These are phyloP conservation scores for Lasiodiplodia sp. DNA, from an alignment of 2,329 filamentous ascomycete species.

Conservation along the genomic window DNA sequence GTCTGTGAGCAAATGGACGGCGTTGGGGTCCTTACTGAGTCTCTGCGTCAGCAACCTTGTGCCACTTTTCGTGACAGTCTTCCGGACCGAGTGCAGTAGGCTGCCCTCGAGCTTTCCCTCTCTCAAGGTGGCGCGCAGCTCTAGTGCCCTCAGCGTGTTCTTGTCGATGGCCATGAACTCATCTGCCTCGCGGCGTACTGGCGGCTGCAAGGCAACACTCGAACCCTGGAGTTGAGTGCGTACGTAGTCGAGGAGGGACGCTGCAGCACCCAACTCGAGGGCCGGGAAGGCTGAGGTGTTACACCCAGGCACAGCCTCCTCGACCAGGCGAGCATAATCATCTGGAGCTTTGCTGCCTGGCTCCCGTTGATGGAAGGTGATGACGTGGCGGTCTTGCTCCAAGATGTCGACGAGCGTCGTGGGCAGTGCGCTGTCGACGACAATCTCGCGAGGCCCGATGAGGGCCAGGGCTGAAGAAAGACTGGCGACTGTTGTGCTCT, in stretches of 20 bases:
- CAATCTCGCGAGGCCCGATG: constrained; percentile 82
- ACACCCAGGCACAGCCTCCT: constrained; percentile 23
- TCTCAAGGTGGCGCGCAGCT: constrained; percentile 84
- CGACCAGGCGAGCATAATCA: constrained; percentile 33
- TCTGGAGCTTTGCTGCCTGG: constrained; percentile 57
- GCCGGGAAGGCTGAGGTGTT: constrained; percentile 63
- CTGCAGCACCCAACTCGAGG: constrained; percentile 78
- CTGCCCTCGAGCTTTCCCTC: constrained; percentile 83
- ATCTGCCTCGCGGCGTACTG: constrained; percentile 74
- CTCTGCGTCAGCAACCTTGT: constrained; percentile 83
- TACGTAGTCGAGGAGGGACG: constrained; percentile 84
- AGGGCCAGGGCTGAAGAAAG: constrained; percentile 83
- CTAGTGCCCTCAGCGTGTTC: constrained; percentile 86
- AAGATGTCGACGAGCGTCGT: constrained; percentile 71
- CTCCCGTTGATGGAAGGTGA: constrained; percentile 71
- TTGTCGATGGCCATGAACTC: constrained; percentile 91
- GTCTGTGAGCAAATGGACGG: neutral
- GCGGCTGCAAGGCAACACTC: constrained; percentile 83
- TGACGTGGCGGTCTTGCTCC: constrained; percentile 75
- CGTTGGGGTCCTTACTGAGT: constrained; percentile 64
- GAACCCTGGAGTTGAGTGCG: constrained; percentile 77
- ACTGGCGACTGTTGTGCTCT: constrained; percentile 72
- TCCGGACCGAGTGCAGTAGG: constrained; percentile 84
- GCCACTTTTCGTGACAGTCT: constrained; percentile 91
- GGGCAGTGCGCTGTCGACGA: constrained; percentile 67